These are phyloP conservation scores for Tilletia setariae DNA, from an alignment of 1,284 basidiomycete species.

Conservation along the genomic window DNA sequence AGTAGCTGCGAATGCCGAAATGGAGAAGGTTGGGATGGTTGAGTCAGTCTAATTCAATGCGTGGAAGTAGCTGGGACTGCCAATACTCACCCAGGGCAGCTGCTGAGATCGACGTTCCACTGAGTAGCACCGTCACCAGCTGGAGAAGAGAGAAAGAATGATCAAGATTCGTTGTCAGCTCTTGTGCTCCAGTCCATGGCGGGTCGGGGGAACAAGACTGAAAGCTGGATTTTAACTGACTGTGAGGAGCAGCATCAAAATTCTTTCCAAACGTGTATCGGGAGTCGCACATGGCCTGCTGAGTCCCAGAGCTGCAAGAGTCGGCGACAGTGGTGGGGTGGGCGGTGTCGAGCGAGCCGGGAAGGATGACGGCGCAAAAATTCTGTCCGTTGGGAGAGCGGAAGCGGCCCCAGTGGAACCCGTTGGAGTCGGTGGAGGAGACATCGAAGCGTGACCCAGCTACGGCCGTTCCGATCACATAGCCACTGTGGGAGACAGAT, in stretches of 20 bases:
- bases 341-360: constrained; percentile 8
- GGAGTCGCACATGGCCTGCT: not conserved
- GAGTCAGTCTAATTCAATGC: not conserved
- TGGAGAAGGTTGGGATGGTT: not conserved
- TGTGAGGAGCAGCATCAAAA: constrained; percentile 2
- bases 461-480: not conserved
- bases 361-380: constrained; percentile 5
- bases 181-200: too few species aligned
- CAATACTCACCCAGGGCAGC: not conserved
- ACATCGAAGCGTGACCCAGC: not conserved
- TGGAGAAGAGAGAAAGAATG: not conserved
- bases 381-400: not conserved
- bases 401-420: constrained; percentile 8
- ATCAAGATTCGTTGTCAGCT: not conserved
- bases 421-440: not conserved
- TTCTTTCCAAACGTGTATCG: not conserved
- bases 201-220: too few species aligned
- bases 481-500: too few species aligned
- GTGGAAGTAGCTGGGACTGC: not conserved
- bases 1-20: not conserved
- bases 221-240: not conserved
- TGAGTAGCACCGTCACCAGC: not conserved
- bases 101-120: not conserved
- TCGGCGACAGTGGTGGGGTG: constrained; percentile 3
- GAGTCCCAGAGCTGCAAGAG: not conserved